A percentile compares a stretch with the other conserved stretches of the same genome.
phyloP scores from a whole-genome alignment of 371 early-diverging fungal species.

The Haplosporangium sp. region DNA sequence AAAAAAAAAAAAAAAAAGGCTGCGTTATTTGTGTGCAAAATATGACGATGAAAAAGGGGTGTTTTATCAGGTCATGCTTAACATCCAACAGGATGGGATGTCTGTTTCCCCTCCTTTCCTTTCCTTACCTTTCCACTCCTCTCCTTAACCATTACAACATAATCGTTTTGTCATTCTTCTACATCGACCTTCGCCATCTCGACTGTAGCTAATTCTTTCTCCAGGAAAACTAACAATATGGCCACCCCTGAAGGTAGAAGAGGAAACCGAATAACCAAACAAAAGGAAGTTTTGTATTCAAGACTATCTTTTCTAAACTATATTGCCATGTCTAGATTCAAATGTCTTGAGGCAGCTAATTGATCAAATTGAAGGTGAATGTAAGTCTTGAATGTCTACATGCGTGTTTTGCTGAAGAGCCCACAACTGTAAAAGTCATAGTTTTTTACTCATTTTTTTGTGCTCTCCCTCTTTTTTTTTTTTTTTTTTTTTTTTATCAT shows the following conservation, averaged over 20 bases:
- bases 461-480: not conserved
- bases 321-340: conserved; percentile 24
- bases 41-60: not conserved
- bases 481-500: not conserved
- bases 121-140: not conserved
- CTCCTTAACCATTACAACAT: not conserved
- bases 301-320: not conserved
- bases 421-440: not conserved
- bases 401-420: not conserved
- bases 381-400: conserved; percentile 17
- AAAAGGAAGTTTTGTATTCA: not conserved
- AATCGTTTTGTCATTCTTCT: not conserved
- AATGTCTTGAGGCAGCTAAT: conserved; percentile 47
- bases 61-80: not conserved
- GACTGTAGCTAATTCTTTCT: not conserved
- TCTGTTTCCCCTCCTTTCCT: not conserved
- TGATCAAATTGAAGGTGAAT: conserved; percentile 50
- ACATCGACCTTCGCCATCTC: not conserved
- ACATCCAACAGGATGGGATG: not conserved
- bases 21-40: not conserved
- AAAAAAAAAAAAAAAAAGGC: not conserved
- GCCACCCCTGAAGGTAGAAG: conserved; percentile 9
- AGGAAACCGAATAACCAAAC: not conserved
- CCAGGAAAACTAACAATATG: conserved; percentile 4
- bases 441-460: not conserved